Evolutionary conservation across 495 filamentous ascomycete species (phyloP).

Genomic region (Friedmanniomyces simplex): DNA sequence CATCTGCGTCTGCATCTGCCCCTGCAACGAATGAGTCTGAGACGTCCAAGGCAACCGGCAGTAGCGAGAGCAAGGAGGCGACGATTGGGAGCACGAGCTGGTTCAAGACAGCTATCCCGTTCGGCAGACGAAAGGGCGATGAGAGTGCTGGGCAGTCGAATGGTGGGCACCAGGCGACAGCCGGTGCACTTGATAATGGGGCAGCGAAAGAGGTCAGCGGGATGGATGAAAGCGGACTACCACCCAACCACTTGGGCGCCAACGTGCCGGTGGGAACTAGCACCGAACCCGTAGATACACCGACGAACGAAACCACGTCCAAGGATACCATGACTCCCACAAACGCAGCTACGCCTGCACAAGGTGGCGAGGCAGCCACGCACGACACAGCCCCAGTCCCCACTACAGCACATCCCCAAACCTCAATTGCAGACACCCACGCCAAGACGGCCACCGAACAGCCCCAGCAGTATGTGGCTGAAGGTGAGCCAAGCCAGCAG

Average conservation of each 20-base stretch:
- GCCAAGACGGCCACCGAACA: background rate
- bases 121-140: background rate
- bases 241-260: conserved; percentile 7
- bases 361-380: background rate
- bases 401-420: background rate
- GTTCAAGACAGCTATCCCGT: conserved; percentile 7
- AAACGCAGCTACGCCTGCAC: background rate
- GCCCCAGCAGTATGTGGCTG: background rate
- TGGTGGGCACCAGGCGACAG: background rate
- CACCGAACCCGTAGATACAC: background rate
- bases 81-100: conserved; percentile 5
- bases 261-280: background rate
- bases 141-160: background rate
- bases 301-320: background rate
- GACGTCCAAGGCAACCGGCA: background rate
- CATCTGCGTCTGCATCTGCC: background rate
- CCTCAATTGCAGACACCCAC: background rate
- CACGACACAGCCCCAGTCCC: background rate
- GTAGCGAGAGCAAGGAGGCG: background rate
- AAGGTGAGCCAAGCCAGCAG: background rate
- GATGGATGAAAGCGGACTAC: background rate
- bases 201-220: background rate
- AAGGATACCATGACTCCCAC: background rate
- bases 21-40: background rate
- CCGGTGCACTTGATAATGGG: background rate